Conservation (phyloP, 352 stramenopile genomes). For the Hyaloperonospora arabidopsidis region DNA sequence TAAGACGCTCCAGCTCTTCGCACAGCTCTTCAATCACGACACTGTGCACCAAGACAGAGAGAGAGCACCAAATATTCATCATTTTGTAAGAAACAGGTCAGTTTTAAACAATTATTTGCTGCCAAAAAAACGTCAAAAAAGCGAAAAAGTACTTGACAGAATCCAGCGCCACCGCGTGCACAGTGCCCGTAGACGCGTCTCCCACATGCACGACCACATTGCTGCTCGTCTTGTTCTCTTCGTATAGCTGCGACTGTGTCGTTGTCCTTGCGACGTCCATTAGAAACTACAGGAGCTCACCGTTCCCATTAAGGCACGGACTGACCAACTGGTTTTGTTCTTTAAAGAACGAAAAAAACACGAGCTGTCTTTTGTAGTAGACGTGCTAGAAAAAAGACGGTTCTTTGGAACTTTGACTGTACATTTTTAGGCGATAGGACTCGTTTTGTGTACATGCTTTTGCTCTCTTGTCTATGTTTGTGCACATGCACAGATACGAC, state of each 20-base stretch:
- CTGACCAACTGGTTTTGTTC: conserved; percentile 21
- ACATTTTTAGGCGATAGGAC: no score
- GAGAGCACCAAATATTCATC: conserved; percentile 7
- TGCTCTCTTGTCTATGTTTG: no score
- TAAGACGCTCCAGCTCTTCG: conserved; percentile 47
- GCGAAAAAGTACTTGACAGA: conserved; percentile 37
- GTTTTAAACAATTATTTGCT: not conserved
- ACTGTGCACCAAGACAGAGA: conserved; percentile 20
- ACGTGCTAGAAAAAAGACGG: conserved; percentile 12
- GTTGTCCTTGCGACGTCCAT: conserved; percentile 22
- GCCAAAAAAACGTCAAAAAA: conserved; percentile 7
- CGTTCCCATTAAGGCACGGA: conserved; percentile 31
- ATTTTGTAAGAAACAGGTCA: conserved; percentile 5
- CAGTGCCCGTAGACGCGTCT: conserved; percentile 37
- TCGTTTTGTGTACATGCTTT: no score
- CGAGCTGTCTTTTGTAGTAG: not conserved
- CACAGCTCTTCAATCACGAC: conserved; percentile 62
- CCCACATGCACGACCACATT: conserved; percentile 37
- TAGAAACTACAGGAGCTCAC: conserved; percentile 20
- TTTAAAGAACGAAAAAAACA: conserved; percentile 11
- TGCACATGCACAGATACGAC: no score
- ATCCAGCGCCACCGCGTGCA: conserved; percentile 30
- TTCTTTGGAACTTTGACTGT: not conserved
- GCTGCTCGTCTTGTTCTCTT: conserved; percentile 17
- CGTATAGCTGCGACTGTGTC: conserved; percentile 16